These are phyloP conservation scores for Dillenia suffruticosa DNA, from an alignment of 164 flowering plant species.

Conservation along the genomic window DNA sequence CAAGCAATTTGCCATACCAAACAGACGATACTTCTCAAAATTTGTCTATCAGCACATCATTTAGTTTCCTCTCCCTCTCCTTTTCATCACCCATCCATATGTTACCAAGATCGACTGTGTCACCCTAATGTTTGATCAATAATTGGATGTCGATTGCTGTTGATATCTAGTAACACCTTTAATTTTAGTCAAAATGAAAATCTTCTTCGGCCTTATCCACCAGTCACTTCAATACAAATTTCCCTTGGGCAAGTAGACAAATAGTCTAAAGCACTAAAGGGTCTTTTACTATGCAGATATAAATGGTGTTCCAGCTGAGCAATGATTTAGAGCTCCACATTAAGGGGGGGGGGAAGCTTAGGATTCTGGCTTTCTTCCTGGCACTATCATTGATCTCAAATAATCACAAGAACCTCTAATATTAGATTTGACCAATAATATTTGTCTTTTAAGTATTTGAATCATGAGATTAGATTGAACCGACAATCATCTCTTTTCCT, in stretches of 20 bases:
- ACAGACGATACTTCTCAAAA: neutral
- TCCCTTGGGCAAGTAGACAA: neutral
- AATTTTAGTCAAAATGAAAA: slow-evolving; percentile 21
- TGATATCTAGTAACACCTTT: slow-evolving; percentile 8
- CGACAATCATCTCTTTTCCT: too few relatives aligned
- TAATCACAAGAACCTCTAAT: too few relatives aligned
- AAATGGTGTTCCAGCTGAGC: too few relatives aligned
- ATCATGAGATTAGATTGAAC: too few relatives aligned
- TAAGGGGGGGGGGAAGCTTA: neutral
- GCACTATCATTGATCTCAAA: too few relatives aligned
- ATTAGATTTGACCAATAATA: too few relatives aligned
- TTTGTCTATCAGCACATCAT: neutral
- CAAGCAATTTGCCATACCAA: slow-evolving; percentile 26
- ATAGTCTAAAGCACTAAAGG: neutral
- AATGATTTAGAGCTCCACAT: too few relatives aligned
- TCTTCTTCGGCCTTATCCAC: slow-evolving; percentile 23
- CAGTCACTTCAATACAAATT: slow-evolving; percentile 15
- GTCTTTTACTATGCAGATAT: too few relatives aligned
- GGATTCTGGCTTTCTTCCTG: neutral
- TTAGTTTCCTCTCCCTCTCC: too few relatives aligned
- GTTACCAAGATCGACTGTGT: too few relatives aligned
- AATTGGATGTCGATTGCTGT: slow-evolving; percentile 26
- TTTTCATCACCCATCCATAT: too few relatives aligned
- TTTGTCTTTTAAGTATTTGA: too few relatives aligned
- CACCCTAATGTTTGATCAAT: slow-evolving; percentile 5